phyloP scores from a whole-genome alignment of 805 yeast genomes.

The Barnettozyma salicaria region DNA sequence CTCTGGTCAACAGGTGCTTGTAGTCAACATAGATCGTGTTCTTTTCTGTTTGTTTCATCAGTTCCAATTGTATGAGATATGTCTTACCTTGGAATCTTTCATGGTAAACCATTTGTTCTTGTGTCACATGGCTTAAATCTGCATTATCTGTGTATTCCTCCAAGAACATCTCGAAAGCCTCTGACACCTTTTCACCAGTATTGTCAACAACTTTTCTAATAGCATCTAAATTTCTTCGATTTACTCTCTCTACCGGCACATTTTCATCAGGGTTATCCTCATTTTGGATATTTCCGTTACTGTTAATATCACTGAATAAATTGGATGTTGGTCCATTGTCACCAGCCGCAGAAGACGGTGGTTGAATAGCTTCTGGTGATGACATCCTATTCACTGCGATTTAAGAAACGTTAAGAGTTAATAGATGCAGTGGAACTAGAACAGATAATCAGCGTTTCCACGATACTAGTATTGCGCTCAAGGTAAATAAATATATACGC shows the following conservation, averaged over 20 bases:
- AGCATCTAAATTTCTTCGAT: constrained; percentile 55
- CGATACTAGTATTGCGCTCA: too few species aligned
- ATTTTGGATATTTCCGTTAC: constrained; percentile 9
- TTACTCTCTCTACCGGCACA: constrained; percentile 26
- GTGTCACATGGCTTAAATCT: constrained; percentile 26
- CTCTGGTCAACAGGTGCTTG: constrained; percentile 65
- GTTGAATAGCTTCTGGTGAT: constrained; percentile 17
- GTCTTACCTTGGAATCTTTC: constrained; percentile 46
- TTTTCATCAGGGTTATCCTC: constrained; percentile 12
- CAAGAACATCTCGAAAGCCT: constrained; percentile 80
- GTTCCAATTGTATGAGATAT: constrained; percentile 74
- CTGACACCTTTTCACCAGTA: constrained; percentile 91
- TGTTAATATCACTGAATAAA: constrained; percentile 19
- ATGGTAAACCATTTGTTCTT: constrained; percentile 29
- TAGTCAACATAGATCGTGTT: constrained; percentile 82
- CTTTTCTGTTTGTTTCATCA: constrained; percentile 70
- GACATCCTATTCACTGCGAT: constrained; percentile 11
- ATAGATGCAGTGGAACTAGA: background rate
- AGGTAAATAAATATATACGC: background rate
- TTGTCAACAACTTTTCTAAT: constrained; percentile 85
- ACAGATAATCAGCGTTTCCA: too few species aligned
- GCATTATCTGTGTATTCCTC: constrained; percentile 50
- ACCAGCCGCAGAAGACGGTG: constrained; percentile 21
- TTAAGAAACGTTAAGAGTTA: background rate
- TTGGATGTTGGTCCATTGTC: constrained; percentile 19